phyloP scores from a whole-genome alignment of 306 rosid genomes.

The Sesbania bispinosa region DNA sequence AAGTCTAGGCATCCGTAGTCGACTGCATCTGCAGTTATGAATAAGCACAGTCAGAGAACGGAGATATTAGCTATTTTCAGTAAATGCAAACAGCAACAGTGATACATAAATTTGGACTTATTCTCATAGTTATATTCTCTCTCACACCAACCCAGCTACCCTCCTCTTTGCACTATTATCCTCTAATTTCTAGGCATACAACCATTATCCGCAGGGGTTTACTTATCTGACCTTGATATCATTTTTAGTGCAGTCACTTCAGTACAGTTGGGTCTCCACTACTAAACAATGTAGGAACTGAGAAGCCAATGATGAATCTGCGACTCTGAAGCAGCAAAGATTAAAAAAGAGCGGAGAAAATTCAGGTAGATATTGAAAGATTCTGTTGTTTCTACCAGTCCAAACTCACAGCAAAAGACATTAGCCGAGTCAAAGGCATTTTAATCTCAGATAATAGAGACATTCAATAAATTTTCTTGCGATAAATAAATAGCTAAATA shows the following conservation, averaged over 20 bases:
- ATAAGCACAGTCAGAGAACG: constrained; percentile 12
- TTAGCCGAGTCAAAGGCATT: constrained; percentile 1
- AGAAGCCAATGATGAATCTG: constrained; percentile 19
- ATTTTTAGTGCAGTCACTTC: neutral
- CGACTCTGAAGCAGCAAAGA: constrained; percentile 8
- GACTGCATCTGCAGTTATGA: constrained; percentile 4
- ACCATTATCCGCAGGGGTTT: neutral
- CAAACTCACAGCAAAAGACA: constrained; percentile 18
- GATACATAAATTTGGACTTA: neutral
- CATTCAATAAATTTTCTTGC: neutral
- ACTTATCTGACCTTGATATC: constrained; percentile 1
- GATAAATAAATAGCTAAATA: neutral
- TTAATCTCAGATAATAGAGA: neutral
- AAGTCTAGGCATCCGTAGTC: neutral
- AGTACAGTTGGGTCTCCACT: neutral
- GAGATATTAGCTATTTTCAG: neutral
- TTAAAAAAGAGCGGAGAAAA: neutral
- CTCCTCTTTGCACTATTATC: neutral
- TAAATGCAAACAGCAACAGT: neutral
- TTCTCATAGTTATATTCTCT: neutral
- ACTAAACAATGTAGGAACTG: constrained; percentile 6
- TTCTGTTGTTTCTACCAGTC: neutral
- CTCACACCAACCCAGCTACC: neutral
- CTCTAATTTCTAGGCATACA: neutral
- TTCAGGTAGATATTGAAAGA: neutral